These are phyloP conservation scores for Protomyces arabidopsidicola DNA, from an alignment of 1,139 yeast species.

Conservation along the genomic window DNA sequence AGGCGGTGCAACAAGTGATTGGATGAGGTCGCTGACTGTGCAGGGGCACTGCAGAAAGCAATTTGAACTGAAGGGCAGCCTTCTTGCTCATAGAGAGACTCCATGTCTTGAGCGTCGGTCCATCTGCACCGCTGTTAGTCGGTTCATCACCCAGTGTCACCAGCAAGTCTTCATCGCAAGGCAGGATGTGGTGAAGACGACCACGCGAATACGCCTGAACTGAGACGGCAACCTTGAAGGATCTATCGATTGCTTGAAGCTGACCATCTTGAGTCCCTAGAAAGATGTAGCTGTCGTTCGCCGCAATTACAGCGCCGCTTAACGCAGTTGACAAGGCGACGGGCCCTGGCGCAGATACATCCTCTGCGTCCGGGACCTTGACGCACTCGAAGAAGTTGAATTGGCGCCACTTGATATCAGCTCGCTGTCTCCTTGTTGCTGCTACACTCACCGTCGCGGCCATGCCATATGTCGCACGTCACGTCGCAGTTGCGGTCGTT, in stretches of 20 bases:
- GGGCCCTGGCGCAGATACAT: conserved; percentile 47
- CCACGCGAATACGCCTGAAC: conserved; percentile 58
- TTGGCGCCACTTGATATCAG: conserved; percentile 60
- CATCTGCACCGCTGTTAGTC: not conserved
- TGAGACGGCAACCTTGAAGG: conserved; percentile 47
- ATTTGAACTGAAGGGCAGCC: not conserved
- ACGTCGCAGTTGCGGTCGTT: not conserved
- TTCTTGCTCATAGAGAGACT: not conserved
- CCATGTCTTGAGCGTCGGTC: conserved; percentile 22
- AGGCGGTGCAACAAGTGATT: conserved; percentile 7
- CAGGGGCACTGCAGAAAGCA: not conserved
- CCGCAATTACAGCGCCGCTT: not conserved
- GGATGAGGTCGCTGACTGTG: conserved; percentile 17
- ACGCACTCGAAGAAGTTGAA: conserved; percentile 79
- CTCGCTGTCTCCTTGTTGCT: not conserved
- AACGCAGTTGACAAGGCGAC: conserved; percentile 52
- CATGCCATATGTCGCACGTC: not conserved
- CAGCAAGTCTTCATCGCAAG: not conserved
- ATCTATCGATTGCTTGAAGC: conserved; percentile 56
- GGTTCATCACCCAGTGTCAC: conserved; percentile 17
- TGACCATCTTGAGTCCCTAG: conserved; percentile 54
- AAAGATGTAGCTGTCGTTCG: conserved; percentile 52
- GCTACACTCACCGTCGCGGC: not conserved
- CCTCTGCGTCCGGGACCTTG: conserved; percentile 52
- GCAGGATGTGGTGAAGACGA: conserved; percentile 54